These are phyloP conservation scores for Punica granatum DNA, from an alignment of 345 rosid species.

Conservation along the genomic window DNA sequence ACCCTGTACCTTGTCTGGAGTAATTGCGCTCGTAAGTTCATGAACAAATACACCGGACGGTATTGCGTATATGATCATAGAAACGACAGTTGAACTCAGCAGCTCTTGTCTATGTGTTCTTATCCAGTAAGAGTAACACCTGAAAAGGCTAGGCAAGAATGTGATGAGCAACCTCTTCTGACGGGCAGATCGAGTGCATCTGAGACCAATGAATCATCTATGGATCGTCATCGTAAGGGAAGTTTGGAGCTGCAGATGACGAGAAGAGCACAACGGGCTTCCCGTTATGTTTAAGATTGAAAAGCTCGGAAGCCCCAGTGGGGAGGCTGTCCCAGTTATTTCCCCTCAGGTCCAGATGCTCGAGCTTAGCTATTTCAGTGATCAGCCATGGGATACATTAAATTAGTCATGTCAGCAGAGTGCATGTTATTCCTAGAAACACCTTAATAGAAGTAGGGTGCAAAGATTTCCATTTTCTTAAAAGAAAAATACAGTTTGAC, in stretches of 20 bases:
- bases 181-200: not conserved
- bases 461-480: too few species aligned
- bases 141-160: not conserved
- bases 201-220: conserved; percentile 16
- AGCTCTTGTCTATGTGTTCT: not conserved
- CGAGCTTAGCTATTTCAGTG: conserved; percentile 42
- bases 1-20: not conserved
- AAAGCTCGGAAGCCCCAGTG: conserved; percentile 27
- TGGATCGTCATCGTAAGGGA: conserved; percentile 83
- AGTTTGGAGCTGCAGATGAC: conserved; percentile 14
- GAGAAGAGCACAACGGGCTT: conserved; percentile 52
- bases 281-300: conserved; percentile 59
- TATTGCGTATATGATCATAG: not conserved
- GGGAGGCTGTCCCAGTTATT: conserved; percentile 38
- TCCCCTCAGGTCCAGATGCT: conserved; percentile 72
- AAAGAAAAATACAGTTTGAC: not conserved
- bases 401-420: not conserved
- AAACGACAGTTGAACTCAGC: not conserved
- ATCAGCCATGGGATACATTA: not conserved
- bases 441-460: too few species aligned
- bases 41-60: not conserved
- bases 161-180: not conserved
- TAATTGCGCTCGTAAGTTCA: not conserved
- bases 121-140: not conserved
- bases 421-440: not conserved